Evolutionary conservation across 805 yeast genomes (phyloP).

Genomic region (Zygoascus flipseniorum): DNA sequence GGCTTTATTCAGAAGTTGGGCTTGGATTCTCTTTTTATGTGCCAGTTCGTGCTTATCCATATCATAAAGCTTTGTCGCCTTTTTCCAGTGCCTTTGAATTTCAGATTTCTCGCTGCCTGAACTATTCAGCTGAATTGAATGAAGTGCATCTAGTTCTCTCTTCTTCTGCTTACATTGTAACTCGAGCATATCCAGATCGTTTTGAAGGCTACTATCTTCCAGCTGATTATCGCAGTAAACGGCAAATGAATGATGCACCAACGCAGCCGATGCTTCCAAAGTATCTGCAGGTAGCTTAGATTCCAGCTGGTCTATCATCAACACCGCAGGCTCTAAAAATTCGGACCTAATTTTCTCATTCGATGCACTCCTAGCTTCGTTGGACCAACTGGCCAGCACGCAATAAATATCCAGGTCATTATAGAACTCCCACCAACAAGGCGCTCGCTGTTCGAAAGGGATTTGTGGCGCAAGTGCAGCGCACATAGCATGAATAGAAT

Average conservation of each 20-base stretch:
- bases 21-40: neutral
- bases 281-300: neutral
- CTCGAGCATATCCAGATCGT: constrained; percentile 36
- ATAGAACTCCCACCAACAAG: constrained; percentile 1
- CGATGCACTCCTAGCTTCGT: constrained; percentile 61
- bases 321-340: constrained; percentile 45
- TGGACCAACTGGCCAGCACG: constrained; percentile 51
- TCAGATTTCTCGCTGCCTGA: neutral
- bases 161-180: constrained; percentile 28
- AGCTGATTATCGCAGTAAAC: constrained; percentile 63
- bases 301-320: neutral
- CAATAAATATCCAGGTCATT: constrained; percentile 10
- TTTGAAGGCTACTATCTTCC: constrained; percentile 36
- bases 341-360: constrained; percentile 48
- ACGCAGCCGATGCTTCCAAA: constrained; percentile 26
- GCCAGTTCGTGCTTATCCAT: neutral
- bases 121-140: constrained; percentile 24
- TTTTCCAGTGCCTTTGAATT: neutral
- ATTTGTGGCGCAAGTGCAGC: constrained; percentile 17
- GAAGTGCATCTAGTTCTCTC: constrained; percentile 40
- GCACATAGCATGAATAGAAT: constrained; percentile 50
- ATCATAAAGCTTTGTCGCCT: neutral
- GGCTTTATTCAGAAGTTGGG: constrained; percentile 41
- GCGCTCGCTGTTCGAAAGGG: constrained; percentile 1
- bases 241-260: constrained; percentile 54